Percentiles rank a stretch among this genome's conserved stretches.
Conservation (phyloP, 768 basidiomycete species). For the Kondoa malvinella region DNA sequence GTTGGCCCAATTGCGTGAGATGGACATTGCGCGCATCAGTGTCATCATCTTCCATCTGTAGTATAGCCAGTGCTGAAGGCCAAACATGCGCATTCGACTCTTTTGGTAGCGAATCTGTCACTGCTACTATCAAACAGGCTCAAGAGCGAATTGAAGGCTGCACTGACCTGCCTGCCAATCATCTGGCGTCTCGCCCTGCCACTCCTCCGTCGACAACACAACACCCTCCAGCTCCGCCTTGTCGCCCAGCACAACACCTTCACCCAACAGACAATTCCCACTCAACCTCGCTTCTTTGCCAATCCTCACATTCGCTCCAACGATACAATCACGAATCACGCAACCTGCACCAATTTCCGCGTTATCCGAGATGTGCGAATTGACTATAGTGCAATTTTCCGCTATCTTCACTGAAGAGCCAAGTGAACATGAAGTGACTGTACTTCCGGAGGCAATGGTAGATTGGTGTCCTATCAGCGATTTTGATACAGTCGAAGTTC, state of each 20-base stretch:
- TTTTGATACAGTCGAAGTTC: constrained; percentile 58
- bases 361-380: constrained; percentile 64
- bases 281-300: constrained; percentile 51
- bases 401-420: constrained; percentile 31
- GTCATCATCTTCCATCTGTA: constrained; percentile 11
- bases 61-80: constrained; percentile 9
- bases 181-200: constrained; percentile 14
- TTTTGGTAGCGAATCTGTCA: not conserved
- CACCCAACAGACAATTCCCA: constrained; percentile 62
- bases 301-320: constrained; percentile 60
- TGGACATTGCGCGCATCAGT: constrained; percentile 7
- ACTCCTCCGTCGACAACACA: constrained; percentile 8
- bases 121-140: no score
- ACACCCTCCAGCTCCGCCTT: constrained; percentile 39
- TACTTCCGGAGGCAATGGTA: constrained; percentile 50
- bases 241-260: constrained; percentile 64
- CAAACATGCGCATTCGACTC: constrained; percentile 10
- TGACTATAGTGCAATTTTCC: constrained; percentile 30
- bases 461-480: constrained; percentile 66
- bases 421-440: constrained; percentile 40
- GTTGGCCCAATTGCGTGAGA: not conserved
- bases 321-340: constrained; percentile 55
- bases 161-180: constrained; percentile 4
- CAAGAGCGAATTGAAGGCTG: no score
- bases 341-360: constrained; percentile 48